Percentiles rank a stretch among this genome's conserved stretches.
These are phyloP conservation scores for Bipolaris bicolor DNA, from an alignment of 2,329 filamentous ascomycete genomes.

Conservation along the genomic window DNA sequence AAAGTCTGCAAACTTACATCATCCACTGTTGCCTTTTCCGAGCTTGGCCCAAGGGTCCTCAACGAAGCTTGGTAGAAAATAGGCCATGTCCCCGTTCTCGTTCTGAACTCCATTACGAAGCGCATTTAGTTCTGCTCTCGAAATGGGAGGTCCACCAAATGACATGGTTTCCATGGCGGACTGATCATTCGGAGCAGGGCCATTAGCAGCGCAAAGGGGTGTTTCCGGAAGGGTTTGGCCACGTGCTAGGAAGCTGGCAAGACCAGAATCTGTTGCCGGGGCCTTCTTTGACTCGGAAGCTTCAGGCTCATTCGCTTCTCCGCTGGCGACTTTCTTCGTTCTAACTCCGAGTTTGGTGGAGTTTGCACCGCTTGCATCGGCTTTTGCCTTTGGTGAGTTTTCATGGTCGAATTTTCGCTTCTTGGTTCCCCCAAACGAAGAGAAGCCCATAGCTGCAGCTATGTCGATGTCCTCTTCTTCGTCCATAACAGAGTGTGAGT, in stretches of 20 bases:
- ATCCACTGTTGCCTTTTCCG: background rate
- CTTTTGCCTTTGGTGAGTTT: constrained; percentile 56
- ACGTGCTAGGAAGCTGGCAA: constrained; percentile 41
- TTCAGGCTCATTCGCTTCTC: constrained; percentile 4
- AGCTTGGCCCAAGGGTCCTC: constrained; percentile 71
- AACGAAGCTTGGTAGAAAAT: constrained; percentile 72
- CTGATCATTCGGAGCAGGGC: constrained; percentile 4
- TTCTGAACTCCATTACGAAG: constrained; percentile 52
- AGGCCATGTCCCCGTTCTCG: constrained; percentile 66
- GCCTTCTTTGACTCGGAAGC: constrained; percentile 14
- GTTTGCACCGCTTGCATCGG: constrained; percentile 41
- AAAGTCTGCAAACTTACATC: background rate
- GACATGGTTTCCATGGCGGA: constrained; percentile 28
- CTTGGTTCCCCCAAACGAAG: constrained; percentile 71
- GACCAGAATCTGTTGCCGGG: constrained; percentile 29
- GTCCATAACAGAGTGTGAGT: constrained; percentile 36
- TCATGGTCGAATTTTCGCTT: constrained; percentile 70
- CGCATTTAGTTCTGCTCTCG: constrained; percentile 42
- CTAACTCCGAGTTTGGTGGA: constrained; percentile 47
- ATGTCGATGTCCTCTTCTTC: constrained; percentile 60
- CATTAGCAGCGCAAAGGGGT: constrained; percentile 6
- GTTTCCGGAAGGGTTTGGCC: constrained; percentile 35
- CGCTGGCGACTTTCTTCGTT: constrained; percentile 30
- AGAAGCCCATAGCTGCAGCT: constrained; percentile 74
- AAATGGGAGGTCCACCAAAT: constrained; percentile 38